Evolutionary conservation across 2,329 filamentous ascomycete species (phyloP), one percentile per base, ranked within the genome.

Genomic region (Talaromyces pinophilus): DNA sequence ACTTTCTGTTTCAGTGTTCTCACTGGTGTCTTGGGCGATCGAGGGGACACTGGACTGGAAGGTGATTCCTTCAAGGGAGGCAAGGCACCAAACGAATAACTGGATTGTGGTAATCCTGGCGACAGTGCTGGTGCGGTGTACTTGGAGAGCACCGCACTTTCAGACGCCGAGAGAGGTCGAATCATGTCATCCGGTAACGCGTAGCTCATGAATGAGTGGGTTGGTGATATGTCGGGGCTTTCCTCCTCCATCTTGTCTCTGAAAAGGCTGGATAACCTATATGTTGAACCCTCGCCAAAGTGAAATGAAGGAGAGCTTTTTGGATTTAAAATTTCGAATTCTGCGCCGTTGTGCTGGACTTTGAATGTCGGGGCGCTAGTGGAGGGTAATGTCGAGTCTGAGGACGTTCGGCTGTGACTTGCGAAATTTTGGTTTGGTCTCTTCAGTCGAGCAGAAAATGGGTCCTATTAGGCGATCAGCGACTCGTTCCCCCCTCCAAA

Each of bases 271-370:
- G 64, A 60, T 30, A 57, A 15, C 17, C 52, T 52, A 25, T 59
- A 48, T 5, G 30, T 38, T 19, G 62, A 19, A 15, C 2, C 55
- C 72, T 76, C 38, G 8, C 25, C n/a, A 17, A 57, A 46, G 1
- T 33, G 22, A 3, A 44, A 25, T 15, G n/a, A 38, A 48, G 22
- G 46, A 38, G 10, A 1, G 38, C 28, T 38, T 59, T 59, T 57
- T 76, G 77, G 35, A 44, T 79, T 79, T 19, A 79, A 64, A 19
- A 79, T 79, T 40, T 79, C 76, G 57, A 79, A 79, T 8, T 72
- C 73, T 10, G 76, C 70, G 13, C 77, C 77, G 57, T 77, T 72
- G 64, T 77, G 73, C 35, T 72, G 71, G 48, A 79, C 68, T 64
- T 73, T 77, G 63, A 72, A 62, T 33, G 69, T 67, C 63, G 71